These are phyloP conservation scores for Geranomyces michiganensis DNA, from an alignment of 192 early-diverging fungal genomes.

Conservation along the genomic window DNA sequence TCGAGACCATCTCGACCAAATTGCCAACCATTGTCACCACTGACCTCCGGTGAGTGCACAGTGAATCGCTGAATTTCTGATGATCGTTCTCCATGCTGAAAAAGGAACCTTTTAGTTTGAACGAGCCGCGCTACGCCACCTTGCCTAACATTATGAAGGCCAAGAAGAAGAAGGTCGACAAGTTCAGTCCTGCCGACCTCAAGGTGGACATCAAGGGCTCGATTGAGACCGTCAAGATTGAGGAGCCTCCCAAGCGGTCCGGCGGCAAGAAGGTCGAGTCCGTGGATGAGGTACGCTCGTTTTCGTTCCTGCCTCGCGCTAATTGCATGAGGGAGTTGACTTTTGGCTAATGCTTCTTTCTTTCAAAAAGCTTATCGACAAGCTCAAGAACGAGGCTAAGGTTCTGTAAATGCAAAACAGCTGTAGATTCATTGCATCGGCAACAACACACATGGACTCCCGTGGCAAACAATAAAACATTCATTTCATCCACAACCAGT, in stretches of 20 bases:
- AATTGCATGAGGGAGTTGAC: not conserved
- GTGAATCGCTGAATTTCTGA: not conserved
- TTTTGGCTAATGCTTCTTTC: not conserved
- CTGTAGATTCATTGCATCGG: not conserved
- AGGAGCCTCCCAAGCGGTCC: constrained; percentile 89
- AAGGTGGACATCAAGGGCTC: constrained; percentile 83
- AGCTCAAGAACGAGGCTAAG: constrained; percentile 82
- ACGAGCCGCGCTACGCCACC: constrained; percentile 94
- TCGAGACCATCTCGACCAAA: constrained; percentile 82
- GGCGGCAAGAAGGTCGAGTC: constrained; percentile 88
- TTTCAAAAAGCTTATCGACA: constrained; percentile 67
- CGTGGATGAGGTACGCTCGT: constrained; percentile 75
- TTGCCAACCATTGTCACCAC: constrained; percentile 95
- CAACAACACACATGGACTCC: no score
- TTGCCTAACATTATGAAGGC: constrained; percentile 99
- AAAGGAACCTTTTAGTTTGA: constrained; percentile 62
- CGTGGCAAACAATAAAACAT: no score
- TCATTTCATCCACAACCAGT: no score
- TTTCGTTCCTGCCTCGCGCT: not conserved
- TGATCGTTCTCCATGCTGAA: constrained; percentile 6
- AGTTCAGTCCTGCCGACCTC: constrained; percentile 75
- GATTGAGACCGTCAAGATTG: constrained; percentile 85
- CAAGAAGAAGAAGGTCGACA: constrained; percentile 94
- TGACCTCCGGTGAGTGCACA: constrained; percentile 74
- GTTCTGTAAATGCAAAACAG: constrained; percentile 55